phyloP scores from a whole-genome alignment of 139 green algal genomes.

The Raphidocelis subcapitata region DNA sequence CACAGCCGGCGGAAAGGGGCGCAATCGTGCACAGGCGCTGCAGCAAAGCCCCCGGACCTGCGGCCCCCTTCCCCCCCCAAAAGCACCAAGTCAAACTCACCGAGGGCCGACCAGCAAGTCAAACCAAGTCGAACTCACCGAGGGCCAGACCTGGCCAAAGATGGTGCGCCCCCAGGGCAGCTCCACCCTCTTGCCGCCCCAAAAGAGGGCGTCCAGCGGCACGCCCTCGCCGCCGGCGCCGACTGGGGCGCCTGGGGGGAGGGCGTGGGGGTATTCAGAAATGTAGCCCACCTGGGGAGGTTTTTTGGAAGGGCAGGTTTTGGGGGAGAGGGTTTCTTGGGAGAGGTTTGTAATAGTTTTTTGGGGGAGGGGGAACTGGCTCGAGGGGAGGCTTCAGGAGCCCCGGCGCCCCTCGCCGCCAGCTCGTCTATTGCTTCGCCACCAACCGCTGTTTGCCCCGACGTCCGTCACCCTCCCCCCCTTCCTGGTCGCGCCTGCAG shows the following conservation, averaged over 20 bases:
- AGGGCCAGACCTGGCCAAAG: conserved; percentile 60
- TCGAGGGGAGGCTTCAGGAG: no score
- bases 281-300: conserved; percentile 70
- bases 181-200: conserved; percentile 29
- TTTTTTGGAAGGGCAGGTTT: not conserved
- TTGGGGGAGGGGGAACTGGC: not conserved
- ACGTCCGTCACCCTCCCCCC: no score
- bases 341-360: not conserved
- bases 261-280: conserved; percentile 62
- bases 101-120: not conserved
- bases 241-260: not conserved
- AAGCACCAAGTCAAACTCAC: no score
- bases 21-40: no score
- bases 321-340: not conserved
- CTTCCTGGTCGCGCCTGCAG: conserved; percentile 48
- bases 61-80: no score
- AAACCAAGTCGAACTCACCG: conserved; percentile 17
- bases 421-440: not conserved
- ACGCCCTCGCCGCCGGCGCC: not conserved
- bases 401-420: no score
- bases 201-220: conserved; percentile 47
- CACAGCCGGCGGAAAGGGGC: no score
- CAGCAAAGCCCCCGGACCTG: no score
- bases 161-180: conserved; percentile 29
- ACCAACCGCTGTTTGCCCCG: not conserved